These are phyloP conservation scores for Kappamyces sp. DNA, from an alignment of 192 early-diverging fungal species.

Conservation along the genomic window DNA sequence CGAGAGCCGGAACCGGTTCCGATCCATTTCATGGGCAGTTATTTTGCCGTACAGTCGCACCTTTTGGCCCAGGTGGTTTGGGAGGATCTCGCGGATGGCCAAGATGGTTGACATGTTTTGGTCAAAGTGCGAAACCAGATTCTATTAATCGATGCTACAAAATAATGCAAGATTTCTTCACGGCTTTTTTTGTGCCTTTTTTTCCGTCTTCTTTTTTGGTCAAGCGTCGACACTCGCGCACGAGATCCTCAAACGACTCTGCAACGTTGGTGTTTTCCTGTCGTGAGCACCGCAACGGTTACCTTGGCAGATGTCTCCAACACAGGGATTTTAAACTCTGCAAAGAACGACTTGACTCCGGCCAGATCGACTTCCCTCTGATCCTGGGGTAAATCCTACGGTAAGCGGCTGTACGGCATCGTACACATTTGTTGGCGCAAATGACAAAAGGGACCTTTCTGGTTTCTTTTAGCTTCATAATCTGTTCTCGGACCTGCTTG, in stretches of 20 bases:
- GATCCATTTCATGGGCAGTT: background rate
- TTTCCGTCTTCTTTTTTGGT: slow-evolving; percentile 16
- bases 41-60: background rate
- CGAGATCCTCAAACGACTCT: slow-evolving; percentile 48
- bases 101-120: background rate
- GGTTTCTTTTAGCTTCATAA: slow-evolving; percentile 51
- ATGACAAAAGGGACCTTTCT: slow-evolving; percentile 50
- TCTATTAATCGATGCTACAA: slow-evolving; percentile 7
- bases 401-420: slow-evolving; percentile 9
- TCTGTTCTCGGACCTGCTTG: slow-evolving; percentile 52
- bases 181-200: background rate
- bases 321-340: slow-evolving; percentile 43
- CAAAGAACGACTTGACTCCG: slow-evolving; percentile 29
- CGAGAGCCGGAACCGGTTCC: background rate
- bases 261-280: slow-evolving; percentile 52
- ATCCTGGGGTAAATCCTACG: slow-evolving; percentile 46
- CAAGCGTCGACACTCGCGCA: slow-evolving; percentile 44
- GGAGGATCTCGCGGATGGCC: background rate
- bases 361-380: slow-evolving; percentile 38
- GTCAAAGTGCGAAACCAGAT: background rate
- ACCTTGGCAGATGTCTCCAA: slow-evolving; percentile 55
- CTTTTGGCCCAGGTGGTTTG: background rate
- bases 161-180: slow-evolving; percentile 18
- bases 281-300: slow-evolving; percentile 2
- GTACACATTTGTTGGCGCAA: slow-evolving; percentile 56